Conservation (phyloP, 495 filamentous ascomycete species). For the Neurospora tetrasperma region DNA sequence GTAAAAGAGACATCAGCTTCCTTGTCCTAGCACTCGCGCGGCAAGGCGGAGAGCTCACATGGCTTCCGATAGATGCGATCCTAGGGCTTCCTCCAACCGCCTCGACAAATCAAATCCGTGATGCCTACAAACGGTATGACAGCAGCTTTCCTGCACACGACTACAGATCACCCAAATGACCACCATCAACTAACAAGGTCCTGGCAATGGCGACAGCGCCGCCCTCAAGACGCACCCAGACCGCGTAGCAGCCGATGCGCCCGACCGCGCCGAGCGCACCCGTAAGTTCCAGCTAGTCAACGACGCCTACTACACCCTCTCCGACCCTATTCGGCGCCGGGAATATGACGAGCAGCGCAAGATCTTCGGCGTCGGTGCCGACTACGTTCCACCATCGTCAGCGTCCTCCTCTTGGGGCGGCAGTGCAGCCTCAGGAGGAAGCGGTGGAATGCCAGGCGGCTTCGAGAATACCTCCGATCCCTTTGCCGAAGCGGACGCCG, state of each 20-base stretch:
- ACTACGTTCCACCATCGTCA: conserved; percentile 11
- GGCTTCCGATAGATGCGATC: conserved; percentile 44
- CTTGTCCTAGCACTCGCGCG: background rate
- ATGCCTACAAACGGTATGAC: conserved; percentile 79
- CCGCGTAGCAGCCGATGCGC: conserved; percentile 73
- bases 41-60: conserved; percentile 5
- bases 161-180: conserved; percentile 1
- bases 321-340: conserved; percentile 63
- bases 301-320: conserved; percentile 95
- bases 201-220: conserved; percentile 43
- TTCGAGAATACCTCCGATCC: conserved; percentile 35
- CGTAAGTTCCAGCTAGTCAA: conserved; percentile 92
- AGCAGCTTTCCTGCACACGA: background rate
- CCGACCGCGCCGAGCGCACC: conserved; percentile 73
- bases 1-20: conserved; percentile 9
- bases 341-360: conserved; percentile 75
- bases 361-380: conserved; percentile 19
- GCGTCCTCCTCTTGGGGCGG: conserved; percentile 13
- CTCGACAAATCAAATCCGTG: conserved; percentile 74
- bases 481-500: conserved; percentile 50
- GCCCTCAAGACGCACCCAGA: conserved; percentile 93
- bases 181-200: background rate
- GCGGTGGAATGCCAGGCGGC: conserved; percentile 10
- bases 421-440: background rate
- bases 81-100: conserved; percentile 68